phyloP scores from a whole-genome alignment of 192 early-diverging fungal genomes.

The Umbelopsis ramanniana region DNA sequence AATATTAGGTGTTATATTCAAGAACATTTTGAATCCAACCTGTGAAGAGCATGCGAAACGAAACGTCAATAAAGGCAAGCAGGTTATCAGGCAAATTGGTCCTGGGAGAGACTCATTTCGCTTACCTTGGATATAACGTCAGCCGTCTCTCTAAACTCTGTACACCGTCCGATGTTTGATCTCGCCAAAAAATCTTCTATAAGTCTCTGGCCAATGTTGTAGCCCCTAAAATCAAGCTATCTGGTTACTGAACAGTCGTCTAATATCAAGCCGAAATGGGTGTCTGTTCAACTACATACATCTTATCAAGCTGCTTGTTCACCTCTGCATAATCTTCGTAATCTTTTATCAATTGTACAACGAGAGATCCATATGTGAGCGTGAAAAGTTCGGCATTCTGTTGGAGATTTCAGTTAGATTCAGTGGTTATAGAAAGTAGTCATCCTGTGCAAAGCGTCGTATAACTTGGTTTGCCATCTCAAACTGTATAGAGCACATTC shows the following conservation, averaged over 20 bases:
- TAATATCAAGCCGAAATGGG: neutral
- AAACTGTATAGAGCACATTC: neutral
- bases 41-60: constrained; percentile 25
- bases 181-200: constrained; percentile 97
- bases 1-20: constrained; percentile 87
- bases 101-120: neutral
- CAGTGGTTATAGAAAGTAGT: neutral
- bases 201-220: constrained; percentile 94
- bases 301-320: constrained; percentile 97
- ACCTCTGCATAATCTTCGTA: constrained; percentile 91
- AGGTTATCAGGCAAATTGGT: no score
- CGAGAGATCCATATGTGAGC: constrained; percentile 96
- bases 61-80: no score
- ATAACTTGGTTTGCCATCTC: neutral
- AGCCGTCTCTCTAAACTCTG: constrained; percentile 88
- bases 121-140: constrained; percentile 92
- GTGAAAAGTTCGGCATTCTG: constrained; percentile 95
- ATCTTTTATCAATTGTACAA: constrained; percentile 93
- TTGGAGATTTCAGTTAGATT: neutral
- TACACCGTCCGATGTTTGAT: constrained; percentile 77
- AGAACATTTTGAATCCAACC: constrained; percentile 96
- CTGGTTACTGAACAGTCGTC: constrained; percentile 5
- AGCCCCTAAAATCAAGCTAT: constrained; percentile 68
- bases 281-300: constrained; percentile 59
- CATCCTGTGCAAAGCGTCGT: no score